phyloP scores from a whole-genome alignment of 495 filamentous ascomycete genomes.

The Xylaria venustula region DNA sequence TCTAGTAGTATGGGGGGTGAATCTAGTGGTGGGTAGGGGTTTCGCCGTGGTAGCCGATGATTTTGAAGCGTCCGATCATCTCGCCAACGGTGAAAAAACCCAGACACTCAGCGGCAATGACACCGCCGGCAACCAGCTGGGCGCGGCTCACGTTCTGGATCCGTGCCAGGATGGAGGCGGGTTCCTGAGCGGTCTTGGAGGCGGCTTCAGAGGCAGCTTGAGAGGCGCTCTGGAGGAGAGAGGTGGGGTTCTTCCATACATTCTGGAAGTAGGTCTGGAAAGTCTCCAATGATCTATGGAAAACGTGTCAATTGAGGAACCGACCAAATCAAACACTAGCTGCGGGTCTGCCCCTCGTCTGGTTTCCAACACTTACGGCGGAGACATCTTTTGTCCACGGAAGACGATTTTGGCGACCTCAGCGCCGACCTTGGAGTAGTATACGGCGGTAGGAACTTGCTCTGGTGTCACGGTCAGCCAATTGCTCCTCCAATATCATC shows the following conservation, averaged over 20 bases:
- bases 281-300: slow-evolving; percentile 64
- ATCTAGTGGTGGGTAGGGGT: slow-evolving; percentile 60
- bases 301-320: slow-evolving; percentile 21
- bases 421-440: slow-evolving; percentile 85
- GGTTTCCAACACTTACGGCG: slow-evolving; percentile 68
- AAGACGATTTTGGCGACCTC: slow-evolving; percentile 87
- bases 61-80: slow-evolving; percentile 91
- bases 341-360: not conserved
- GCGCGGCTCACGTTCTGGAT: slow-evolving; percentile 66
- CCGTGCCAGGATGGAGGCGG: slow-evolving; percentile 54
- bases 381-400: slow-evolving; percentile 84
- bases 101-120: slow-evolving; percentile 80
- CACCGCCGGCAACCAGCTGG: slow-evolving; percentile 67
- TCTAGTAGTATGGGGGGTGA: slow-evolving; percentile 1
- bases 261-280: slow-evolving; percentile 87
- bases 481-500: not conserved
- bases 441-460: slow-evolving; percentile 78
- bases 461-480: slow-evolving; percentile 48
- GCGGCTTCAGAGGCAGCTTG: slow-evolving; percentile 33
- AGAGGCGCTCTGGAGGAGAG: slow-evolving; percentile 40
- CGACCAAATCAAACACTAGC: too few relatives aligned
- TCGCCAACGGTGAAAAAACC: slow-evolving; percentile 98
- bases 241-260: slow-evolving; percentile 65
- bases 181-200: slow-evolving; percentile 24
- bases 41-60: slow-evolving; percentile 86